Conservation (phyloP, 2,329 filamentous ascomycete genomes). For the Aspergillus arachidicola region DNA sequence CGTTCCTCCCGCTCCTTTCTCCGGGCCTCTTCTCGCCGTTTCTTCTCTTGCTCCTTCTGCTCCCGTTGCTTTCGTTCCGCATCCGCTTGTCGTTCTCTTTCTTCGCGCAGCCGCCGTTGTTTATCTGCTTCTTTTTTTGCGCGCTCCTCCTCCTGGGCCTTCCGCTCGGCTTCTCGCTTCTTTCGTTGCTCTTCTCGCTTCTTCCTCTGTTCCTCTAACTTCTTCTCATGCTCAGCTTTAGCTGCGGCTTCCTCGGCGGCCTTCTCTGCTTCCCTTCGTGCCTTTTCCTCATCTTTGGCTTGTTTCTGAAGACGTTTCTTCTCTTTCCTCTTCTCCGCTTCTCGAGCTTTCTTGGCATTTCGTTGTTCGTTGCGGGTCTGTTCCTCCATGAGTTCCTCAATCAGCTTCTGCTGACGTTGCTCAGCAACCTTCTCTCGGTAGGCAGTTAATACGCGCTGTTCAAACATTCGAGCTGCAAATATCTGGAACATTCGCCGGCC, state of each 20-base stretch:
- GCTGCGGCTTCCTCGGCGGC: conserved; percentile 81
- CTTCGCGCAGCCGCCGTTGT: conserved; percentile 75
- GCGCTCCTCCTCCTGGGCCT: conserved; percentile 86
- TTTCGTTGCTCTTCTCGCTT: conserved; percentile 88
- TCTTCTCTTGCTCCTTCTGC: conserved; percentile 79
- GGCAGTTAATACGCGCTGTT: conserved; percentile 93
- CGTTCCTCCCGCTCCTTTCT: conserved; percentile 73
- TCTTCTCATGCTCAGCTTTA: conserved; percentile 75
- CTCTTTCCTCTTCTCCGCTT: conserved; percentile 93
- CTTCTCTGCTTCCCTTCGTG: conserved; percentile 83
- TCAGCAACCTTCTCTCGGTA: conserved; percentile 96
- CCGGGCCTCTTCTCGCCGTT: conserved; percentile 68
- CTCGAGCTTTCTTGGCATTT: conserved; percentile 90
- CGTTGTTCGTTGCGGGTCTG: conserved; percentile 72
- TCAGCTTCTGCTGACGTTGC: conserved; percentile 85
- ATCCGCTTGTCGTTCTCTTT: conserved; percentile 82
- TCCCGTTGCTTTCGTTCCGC: conserved; percentile 81
- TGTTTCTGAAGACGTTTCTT: conserved; percentile 89
- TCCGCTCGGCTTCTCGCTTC: conserved; percentile 88
- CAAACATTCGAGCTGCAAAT: conserved; percentile 98
- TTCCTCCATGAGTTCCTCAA: conserved; percentile 91
- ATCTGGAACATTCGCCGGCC: conserved; percentile 99
- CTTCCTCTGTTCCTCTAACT: conserved; percentile 75
- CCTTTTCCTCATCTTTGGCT: conserved; percentile 86
- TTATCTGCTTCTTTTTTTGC: conserved; percentile 83